These are phyloP conservation scores for Chenopodium quinoa DNA, from an alignment of 148 eudicot genomes.

Conservation along the genomic window DNA sequence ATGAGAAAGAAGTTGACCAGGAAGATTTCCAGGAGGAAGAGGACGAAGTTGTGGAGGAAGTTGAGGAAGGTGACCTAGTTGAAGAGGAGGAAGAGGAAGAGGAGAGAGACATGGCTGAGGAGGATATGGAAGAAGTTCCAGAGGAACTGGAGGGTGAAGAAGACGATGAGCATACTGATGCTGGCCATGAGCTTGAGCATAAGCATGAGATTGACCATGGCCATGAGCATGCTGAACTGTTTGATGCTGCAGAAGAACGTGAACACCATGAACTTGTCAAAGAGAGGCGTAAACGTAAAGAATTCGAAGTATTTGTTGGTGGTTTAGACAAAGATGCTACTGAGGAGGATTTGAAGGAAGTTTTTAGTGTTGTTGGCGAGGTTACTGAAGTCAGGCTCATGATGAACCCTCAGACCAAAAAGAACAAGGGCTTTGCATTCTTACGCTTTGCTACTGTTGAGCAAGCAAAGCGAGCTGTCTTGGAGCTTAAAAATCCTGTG, in stretches of 20 bases:
- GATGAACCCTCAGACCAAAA: slow-evolving; percentile 94
- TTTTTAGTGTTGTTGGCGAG: slow-evolving; percentile 82
- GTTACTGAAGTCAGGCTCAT: slow-evolving; percentile 87
- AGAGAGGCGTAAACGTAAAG: slow-evolving; percentile 93
- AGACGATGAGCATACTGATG: slow-evolving; percentile 59
- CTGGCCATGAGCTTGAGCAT: slow-evolving; percentile 32
- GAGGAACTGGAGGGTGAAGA: slow-evolving; percentile 84
- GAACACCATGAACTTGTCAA: slow-evolving; percentile 81
- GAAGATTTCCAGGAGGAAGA: slow-evolving; percentile 71
- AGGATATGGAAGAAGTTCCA: slow-evolving; percentile 55
- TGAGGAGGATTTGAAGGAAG: slow-evolving; percentile 86
- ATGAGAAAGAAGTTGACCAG: slow-evolving; percentile 78
- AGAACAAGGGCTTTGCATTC: slow-evolving; percentile 98
- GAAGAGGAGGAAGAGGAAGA: slow-evolving; percentile 77
- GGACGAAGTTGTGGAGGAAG: slow-evolving; percentile 62
- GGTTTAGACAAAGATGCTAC: slow-evolving; percentile 99
- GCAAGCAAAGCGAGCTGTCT: slow-evolving; percentile 91
- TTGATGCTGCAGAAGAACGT: slow-evolving; percentile 64
- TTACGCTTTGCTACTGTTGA: slow-evolving; percentile 94
- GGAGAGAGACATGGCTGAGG: slow-evolving; percentile 59
- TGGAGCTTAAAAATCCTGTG: slow-evolving; percentile 85
- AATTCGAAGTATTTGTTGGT: slow-evolving; percentile 96
- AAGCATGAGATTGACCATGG: slow-evolving; percentile 41
- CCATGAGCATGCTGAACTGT: slow-evolving; percentile 46
- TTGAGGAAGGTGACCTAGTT: slow-evolving; percentile 50